Conservation (phyloP, 2,329 filamentous ascomycete genomes). For the Gliomastix tumulicola region DNA sequence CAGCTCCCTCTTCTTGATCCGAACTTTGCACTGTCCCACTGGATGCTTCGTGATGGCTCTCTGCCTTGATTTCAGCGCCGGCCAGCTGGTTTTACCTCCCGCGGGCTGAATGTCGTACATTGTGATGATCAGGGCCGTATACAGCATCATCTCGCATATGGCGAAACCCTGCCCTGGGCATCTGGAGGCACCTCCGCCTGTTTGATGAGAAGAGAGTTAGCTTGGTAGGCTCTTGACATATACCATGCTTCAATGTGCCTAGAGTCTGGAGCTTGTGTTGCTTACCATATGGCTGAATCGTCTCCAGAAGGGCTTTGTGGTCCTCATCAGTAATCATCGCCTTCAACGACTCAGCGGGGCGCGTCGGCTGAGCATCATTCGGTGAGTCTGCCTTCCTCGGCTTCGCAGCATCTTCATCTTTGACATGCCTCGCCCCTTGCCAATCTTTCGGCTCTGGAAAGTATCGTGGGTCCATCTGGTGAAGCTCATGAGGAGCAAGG, state of each 20-base stretch:
- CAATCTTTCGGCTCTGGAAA: constrained; percentile 26
- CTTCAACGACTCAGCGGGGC: no score
- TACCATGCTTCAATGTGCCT: no score
- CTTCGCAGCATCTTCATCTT: constrained; percentile 15
- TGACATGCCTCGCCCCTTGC: constrained; percentile 23
- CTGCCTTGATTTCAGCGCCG: constrained; percentile 13
- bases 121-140: constrained; percentile 22
- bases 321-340: no score
- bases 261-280: no score
- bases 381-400: constrained; percentile 9
- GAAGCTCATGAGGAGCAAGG: constrained; percentile 22
- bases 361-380: no score
- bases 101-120: constrained; percentile 27
- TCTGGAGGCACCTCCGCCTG: constrained; percentile 22
- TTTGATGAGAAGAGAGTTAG: constrained; percentile 3
- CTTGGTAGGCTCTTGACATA: no score
- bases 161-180: constrained; percentile 23
- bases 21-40: constrained; percentile 15
- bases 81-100: constrained; percentile 15
- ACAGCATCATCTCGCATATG: constrained; percentile 23
- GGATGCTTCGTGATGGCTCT: constrained; percentile 17
- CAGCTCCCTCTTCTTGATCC: constrained; percentile 19
- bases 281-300: constrained; percentile 24
- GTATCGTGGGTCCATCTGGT: constrained; percentile 22
- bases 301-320: no score